Evolutionary conservation across 176 grass and related monocot genomes (phyloP).

Genomic region (Triticum urartu): DNA sequence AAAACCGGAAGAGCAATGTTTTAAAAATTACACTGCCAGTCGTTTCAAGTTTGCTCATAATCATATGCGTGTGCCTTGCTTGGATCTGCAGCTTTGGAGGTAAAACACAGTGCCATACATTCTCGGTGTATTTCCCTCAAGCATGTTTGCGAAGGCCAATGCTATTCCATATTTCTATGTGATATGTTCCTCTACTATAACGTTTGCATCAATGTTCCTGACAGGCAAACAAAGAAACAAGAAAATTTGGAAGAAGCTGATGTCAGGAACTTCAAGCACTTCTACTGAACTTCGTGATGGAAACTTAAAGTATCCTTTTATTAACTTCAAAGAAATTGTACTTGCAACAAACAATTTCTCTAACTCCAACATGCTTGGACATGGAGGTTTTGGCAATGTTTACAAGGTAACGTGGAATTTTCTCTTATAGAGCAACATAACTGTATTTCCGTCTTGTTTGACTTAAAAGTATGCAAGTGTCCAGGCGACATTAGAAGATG

Average conservation of each 20-base stretch:
- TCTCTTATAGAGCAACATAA: background rate
- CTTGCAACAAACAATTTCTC: slow-evolving; percentile 33
- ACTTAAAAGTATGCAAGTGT: background rate
- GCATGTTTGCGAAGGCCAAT: background rate
- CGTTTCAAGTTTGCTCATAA: slow-evolving; percentile 12
- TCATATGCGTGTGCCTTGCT: background rate
- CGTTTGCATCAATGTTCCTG: background rate
- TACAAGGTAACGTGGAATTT: slow-evolving; percentile 17
- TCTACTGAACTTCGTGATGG: background rate
- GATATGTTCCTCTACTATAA: background rate
- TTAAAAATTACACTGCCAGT: slow-evolving; percentile 6
- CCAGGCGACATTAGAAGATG: slow-evolving; percentile 1
- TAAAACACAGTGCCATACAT: background rate
- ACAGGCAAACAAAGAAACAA: background rate
- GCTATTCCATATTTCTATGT: background rate
- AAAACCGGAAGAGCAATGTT: background rate
- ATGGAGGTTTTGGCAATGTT: slow-evolving; percentile 38
- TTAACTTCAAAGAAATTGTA: slow-evolving; percentile 4
- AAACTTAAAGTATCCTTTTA: background rate
- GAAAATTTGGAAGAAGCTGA: background rate
- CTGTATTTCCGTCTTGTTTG: background rate
- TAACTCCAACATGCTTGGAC: slow-evolving; percentile 8
- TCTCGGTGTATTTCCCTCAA: background rate
- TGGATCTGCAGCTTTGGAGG: background rate
- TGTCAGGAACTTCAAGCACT: background rate